Conservation (phyloP, 768 basidiomycete genomes). For the Ephemerocybe angulata region DNA sequence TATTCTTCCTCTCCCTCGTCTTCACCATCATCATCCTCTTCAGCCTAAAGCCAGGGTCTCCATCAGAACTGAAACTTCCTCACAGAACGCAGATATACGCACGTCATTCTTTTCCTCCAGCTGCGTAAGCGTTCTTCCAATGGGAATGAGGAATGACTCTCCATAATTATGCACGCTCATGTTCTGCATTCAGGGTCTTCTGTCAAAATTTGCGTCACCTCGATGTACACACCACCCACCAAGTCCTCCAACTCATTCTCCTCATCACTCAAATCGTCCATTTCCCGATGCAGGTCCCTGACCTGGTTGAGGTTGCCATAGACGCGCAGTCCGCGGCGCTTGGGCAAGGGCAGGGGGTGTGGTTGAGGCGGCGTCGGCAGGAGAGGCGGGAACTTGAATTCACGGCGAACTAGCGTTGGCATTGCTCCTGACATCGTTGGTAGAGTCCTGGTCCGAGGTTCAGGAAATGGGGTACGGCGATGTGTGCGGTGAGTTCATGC, state of each 20-base stretch:
- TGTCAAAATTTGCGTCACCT: not conserved
- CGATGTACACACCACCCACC: slow-evolving; percentile 37
- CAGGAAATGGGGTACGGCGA: not conserved
- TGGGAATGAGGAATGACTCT: slow-evolving; percentile 64
- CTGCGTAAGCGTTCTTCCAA: slow-evolving; percentile 68
- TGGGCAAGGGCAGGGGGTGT: slow-evolving; percentile 57
- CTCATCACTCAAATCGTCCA: slow-evolving; percentile 83
- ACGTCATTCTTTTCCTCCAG: slow-evolving; percentile 87
- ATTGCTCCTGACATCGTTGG: slow-evolving; percentile 46
- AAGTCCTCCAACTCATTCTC: slow-evolving; percentile 78
- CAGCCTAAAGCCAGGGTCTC: not conserved
- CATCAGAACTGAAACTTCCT: not conserved
- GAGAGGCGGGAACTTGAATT: slow-evolving; percentile 59
- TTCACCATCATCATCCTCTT: slow-evolving; percentile 9
- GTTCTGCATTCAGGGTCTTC: slow-evolving; percentile 37
- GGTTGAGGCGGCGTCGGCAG: slow-evolving; percentile 65
- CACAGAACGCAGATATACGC: slow-evolving; percentile 10
- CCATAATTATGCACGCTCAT: slow-evolving; percentile 61
- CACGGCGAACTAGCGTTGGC: slow-evolving; percentile 70
- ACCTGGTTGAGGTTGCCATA: slow-evolving; percentile 58
- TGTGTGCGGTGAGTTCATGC: too few species aligned
- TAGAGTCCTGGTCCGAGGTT: not conserved
- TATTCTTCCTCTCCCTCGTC: slow-evolving; percentile 4
- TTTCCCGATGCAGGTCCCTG: slow-evolving; percentile 70
- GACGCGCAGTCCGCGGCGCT: slow-evolving; percentile 32